phyloP scores from a whole-genome alignment of 768 basidiomycete genomes.

The Cystofilobasidium macerans region DNA sequence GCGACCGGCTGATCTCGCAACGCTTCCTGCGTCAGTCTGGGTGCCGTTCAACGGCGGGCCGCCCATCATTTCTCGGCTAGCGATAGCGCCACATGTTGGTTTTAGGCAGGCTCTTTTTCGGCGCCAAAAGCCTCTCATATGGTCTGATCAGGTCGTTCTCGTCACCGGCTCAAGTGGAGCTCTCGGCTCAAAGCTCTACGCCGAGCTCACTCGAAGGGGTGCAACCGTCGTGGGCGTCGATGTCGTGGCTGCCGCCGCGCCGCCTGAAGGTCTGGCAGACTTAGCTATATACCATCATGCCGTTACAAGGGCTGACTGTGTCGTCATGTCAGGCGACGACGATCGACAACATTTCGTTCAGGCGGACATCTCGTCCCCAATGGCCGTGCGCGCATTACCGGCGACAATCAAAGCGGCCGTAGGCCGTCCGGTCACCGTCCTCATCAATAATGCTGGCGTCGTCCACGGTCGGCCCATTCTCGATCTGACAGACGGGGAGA shows the following conservation, averaged over 20 bases:
- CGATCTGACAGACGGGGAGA: neutral
- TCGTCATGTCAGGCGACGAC: neutral
- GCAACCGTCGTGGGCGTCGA: neutral
- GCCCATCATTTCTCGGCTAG: neutral
- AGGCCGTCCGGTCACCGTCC: neutral
- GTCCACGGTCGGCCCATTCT: neutral
- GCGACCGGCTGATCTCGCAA: too few relatives aligned
- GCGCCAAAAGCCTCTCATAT: neutral
- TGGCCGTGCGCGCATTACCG: neutral
- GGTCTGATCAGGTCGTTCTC: neutral
- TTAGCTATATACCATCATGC: too few relatives aligned
- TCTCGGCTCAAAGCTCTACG: neutral
- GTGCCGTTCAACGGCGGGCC: neutral
- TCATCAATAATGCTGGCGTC: neutral
- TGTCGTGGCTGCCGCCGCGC: neutral
- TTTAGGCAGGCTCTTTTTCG: neutral
- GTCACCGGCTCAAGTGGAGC: neutral
- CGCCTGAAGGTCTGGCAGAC: too few relatives aligned
- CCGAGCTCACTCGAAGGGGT: neutral
- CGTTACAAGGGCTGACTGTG: too few relatives aligned
- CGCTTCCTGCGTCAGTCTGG: neutral
- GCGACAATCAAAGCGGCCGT: neutral
- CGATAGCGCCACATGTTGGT: neutral
- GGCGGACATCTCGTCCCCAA: neutral
- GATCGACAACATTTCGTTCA: neutral